These are phyloP conservation scores for Cinnamomum chago DNA, from an alignment of 164 flowering plant species.

Conservation along the genomic window DNA sequence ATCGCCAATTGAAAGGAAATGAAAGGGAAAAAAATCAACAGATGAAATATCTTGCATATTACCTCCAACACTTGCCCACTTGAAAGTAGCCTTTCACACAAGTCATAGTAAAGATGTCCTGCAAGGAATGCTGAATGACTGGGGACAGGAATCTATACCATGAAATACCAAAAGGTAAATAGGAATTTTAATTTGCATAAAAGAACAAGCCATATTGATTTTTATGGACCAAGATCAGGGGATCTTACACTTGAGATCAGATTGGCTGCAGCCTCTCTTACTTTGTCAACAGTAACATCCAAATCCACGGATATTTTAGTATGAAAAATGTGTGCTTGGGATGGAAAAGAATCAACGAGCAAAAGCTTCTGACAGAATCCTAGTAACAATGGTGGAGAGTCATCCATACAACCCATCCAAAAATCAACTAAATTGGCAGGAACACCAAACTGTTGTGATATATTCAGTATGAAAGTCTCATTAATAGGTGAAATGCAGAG, in stretches of 20 bases:
- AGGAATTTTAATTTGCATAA: neutral
- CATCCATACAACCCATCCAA: conserved; percentile 60
- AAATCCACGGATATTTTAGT: conserved; percentile 17
- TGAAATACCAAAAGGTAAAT: conserved; percentile 5
- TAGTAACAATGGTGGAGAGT: conserved; percentile 32
- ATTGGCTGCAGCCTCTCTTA: conserved; percentile 42
- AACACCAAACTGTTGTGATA: conserved; percentile 51
- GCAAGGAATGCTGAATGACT: conserved; percentile 50
- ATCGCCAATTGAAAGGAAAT: too few species aligned
- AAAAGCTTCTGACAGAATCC: conserved; percentile 64
- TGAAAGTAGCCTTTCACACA: conserved; percentile 52
- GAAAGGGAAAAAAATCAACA: neutral
- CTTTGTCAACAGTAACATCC: conserved; percentile 15
- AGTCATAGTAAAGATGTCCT: conserved; percentile 69
- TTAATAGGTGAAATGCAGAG: conserved; percentile 69
- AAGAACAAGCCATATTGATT: neutral
- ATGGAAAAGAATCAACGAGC: conserved; percentile 17
- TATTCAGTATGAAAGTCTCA: conserved; percentile 40
- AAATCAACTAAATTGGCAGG: conserved; percentile 31
- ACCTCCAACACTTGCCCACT: conserved; percentile 70
- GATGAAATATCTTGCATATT: conserved; percentile 6
- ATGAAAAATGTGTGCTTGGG: conserved; percentile 16
- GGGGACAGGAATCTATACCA: conserved; percentile 42
- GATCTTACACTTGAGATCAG: conserved; percentile 58
- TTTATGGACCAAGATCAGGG: neutral